phyloP scores from a whole-genome alignment of 208 protist species.

The Strigomonas culicis region DNA sequence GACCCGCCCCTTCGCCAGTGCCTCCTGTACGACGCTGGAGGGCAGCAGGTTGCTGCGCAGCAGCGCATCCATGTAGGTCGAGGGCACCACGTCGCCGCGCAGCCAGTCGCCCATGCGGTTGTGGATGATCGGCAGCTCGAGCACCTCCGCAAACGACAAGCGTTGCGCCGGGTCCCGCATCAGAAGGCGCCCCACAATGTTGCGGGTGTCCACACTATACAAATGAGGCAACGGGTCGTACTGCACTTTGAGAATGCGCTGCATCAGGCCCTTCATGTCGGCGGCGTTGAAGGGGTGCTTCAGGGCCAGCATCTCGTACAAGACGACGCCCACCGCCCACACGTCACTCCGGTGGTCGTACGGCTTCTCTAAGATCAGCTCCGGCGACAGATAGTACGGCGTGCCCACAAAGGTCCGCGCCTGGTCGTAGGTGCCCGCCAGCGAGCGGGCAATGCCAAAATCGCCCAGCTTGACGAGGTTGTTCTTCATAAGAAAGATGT shows the following conservation, averaged over 20 bases:
- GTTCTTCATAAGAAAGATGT: slow-evolving; percentile 90
- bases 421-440: slow-evolving; percentile 89
- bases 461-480: slow-evolving; percentile 91
- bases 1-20: no score
- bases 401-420: slow-evolving; percentile 94
- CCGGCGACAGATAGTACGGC: slow-evolving; percentile 93
- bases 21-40: not conserved
- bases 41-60: slow-evolving; percentile 64
- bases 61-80: slow-evolving; percentile 69
- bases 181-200: slow-evolving; percentile 74
- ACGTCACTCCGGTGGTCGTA: slow-evolving; percentile 94
- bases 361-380: slow-evolving; percentile 90
- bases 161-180: slow-evolving; percentile 68
- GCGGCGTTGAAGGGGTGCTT: slow-evolving; percentile 89
- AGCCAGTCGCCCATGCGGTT: slow-evolving; percentile 75
- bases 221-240: slow-evolving; percentile 73
- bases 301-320: slow-evolving; percentile 87
- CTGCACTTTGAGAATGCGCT: slow-evolving; percentile 85
- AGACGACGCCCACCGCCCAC: slow-evolving; percentile 90
- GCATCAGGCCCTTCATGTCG: slow-evolving; percentile 86
- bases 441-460: slow-evolving; percentile 92
- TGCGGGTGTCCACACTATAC: slow-evolving; percentile 71
- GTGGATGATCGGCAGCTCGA: slow-evolving; percentile 72
- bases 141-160: slow-evolving; percentile 56
- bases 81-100: slow-evolving; percentile 53